A percentile compares a stretch with the other conserved stretches of the same genome.
phyloP scores from a whole-genome alignment of 306 rosid genomes.

The Clitoria ternatea region DNA sequence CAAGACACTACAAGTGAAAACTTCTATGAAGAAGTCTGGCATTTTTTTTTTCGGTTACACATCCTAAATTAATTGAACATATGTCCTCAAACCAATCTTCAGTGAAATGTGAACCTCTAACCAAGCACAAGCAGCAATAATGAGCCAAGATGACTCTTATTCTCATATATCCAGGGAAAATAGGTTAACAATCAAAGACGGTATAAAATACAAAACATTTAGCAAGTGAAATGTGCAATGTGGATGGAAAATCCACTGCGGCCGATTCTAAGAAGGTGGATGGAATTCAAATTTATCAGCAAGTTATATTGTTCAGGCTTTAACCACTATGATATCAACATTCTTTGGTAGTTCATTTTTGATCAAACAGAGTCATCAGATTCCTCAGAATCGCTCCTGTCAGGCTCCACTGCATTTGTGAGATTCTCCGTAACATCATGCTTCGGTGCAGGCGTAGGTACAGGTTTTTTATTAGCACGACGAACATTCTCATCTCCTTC shows the following conservation, averaged over 20 bases:
- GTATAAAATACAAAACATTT: not conserved
- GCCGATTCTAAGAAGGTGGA: too few species aligned
- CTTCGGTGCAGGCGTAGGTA: conserved; percentile 46
- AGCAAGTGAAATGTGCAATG: not conserved
- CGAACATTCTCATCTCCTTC: conserved; percentile 52
- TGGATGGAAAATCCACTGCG: not conserved
- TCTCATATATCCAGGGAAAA: not conserved
- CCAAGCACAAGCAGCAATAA: too few species aligned
- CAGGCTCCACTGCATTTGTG: conserved; percentile 66
- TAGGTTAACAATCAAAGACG: not conserved
- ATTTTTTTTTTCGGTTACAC: too few species aligned
- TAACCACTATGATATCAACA: conserved; percentile 1
- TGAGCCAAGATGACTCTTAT: too few species aligned
- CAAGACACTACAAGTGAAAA: too few species aligned
- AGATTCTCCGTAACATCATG: conserved; percentile 56
- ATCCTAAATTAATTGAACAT: too few species aligned
- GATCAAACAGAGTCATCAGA: conserved; percentile 77
- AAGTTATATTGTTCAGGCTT: not conserved
- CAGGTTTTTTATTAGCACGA: conserved; percentile 49
- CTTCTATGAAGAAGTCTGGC: too few species aligned
- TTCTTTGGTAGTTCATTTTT: not conserved
- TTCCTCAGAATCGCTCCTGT: conserved; percentile 82
- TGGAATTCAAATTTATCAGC: not conserved
- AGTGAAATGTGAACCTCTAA: too few species aligned
- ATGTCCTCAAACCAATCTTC: too few species aligned